A percentile compares a stretch with the other conserved stretches of the same genome.
Conservation (phyloP, 2,329 filamentous ascomycete species). For the Uncinocarpus reesii region DNA sequence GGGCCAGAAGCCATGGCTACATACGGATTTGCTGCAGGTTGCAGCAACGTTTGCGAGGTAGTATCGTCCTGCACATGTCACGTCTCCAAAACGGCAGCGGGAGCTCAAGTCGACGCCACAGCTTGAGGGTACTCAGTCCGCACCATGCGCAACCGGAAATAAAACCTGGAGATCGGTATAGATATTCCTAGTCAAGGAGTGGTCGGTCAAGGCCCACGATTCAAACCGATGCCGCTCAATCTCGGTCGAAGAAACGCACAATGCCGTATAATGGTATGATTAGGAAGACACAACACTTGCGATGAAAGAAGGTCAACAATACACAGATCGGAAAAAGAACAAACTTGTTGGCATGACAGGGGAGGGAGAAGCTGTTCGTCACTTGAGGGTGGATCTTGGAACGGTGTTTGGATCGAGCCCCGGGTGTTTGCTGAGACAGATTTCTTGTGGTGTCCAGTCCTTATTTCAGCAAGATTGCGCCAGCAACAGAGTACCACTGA, state of each 20-base stretch:
- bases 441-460: background rate
- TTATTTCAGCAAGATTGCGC: background rate
- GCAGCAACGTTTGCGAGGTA: background rate
- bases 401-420: background rate
- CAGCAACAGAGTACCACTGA: background rate
- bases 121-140: background rate
- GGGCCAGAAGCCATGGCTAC: slow-evolving; percentile 34
- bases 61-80: slow-evolving; percentile 10
- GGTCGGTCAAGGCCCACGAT: background rate
- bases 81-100: background rate
- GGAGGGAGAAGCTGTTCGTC: background rate
- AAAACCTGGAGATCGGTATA: background rate
- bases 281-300: background rate
- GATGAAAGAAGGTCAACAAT: background rate
- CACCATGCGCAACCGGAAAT: background rate
- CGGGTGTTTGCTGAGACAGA: background rate
- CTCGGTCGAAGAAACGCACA: background rate
- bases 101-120: background rate
- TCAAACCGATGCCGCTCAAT: background rate
- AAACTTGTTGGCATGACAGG: background rate
- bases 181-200: background rate
- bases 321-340: background rate
- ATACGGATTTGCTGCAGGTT: slow-evolving; percentile 1
- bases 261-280: background rate
- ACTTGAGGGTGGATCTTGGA: slow-evolving; percentile 1